Percentiles rank a stretch among this genome's conserved stretches.
Evolutionary conservation across 1,284 basidiomycete species (phyloP).

Genomic region (Melampsora americana): DNA sequence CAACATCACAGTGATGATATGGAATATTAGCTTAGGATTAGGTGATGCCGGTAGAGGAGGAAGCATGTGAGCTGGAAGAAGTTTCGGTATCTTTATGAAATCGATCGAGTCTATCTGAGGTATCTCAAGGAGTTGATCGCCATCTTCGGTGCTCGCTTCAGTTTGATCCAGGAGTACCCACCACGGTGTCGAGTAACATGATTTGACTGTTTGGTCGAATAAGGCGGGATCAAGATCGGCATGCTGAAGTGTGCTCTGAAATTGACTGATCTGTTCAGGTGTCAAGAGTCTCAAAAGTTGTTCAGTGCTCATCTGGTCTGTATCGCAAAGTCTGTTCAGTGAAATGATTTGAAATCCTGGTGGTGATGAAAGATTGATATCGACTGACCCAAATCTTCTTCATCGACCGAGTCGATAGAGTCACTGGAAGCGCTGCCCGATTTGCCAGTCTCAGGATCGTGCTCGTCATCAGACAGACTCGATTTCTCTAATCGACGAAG

Average conservation of each 20-base stretch:
- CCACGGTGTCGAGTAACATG: neutral
- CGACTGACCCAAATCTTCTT: slow-evolving; percentile 1
- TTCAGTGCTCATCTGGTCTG: slow-evolving; percentile 1
- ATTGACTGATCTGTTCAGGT: slow-evolving; percentile 7
- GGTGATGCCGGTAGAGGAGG: neutral
- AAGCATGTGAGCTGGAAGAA: slow-evolving; percentile 1
- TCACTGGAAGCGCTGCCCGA: neutral
- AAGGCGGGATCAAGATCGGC: neutral
- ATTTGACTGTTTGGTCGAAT: neutral
- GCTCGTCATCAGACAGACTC: neutral
- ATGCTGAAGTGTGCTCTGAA: slow-evolving; percentile 2
- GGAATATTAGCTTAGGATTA: neutral
- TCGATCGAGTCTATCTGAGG: neutral
- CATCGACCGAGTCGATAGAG: neutral
- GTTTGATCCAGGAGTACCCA: neutral
- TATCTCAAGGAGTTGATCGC: neutral
- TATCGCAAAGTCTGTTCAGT: neutral
- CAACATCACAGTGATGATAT: slow-evolving; percentile 1
- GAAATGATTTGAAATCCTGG: no score
- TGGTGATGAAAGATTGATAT: no score
- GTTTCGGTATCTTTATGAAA: neutral
- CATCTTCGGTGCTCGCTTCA: neutral
- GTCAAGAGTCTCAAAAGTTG: neutral
- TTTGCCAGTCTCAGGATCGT: no score
- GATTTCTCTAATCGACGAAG: slow-evolving; percentile 3